phyloP scores from a whole-genome alignment of 768 basidiomycete genomes.

The Baorangia bicolor region DNA sequence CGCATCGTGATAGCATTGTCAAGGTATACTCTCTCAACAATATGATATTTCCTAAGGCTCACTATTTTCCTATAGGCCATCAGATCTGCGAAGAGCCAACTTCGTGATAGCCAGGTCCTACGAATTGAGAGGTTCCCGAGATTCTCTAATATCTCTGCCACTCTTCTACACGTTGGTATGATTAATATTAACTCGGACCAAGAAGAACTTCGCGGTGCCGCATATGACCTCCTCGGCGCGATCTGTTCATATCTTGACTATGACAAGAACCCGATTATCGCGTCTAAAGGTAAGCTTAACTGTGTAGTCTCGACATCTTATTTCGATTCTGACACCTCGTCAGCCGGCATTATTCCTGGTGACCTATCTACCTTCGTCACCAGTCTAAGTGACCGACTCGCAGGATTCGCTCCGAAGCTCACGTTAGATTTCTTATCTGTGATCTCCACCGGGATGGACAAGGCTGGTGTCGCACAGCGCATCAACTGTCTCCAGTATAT shows the following conservation, averaged over 20 bases:
- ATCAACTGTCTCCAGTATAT: constrained; percentile 79
- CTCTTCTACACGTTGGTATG: constrained; percentile 83
- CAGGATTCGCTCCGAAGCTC: constrained; percentile 73
- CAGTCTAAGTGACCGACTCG: constrained; percentile 68
- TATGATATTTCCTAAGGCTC: not conserved
- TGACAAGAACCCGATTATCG: constrained; percentile 68
- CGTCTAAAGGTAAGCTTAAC: constrained; percentile 56
- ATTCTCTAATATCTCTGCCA: constrained; percentile 82
- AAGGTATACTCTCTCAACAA: constrained; percentile 46
- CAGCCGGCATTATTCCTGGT: constrained; percentile 71
- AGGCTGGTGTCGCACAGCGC: constrained; percentile 47
- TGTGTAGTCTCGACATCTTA: not conserved
- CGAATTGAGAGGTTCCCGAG: constrained; percentile 67
- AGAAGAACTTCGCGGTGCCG: constrained; percentile 74
- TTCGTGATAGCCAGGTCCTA: constrained; percentile 53
- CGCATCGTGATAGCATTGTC: constrained; percentile 65
- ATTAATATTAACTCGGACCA: constrained; percentile 73
- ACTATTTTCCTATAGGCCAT: constrained; percentile 49
- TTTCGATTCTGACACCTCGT: constrained; percentile 4
- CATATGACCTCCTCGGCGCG: constrained; percentile 76
- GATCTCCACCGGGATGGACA: constrained; percentile 65
- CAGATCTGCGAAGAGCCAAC: constrained; percentile 68
- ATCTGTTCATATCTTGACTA: constrained; percentile 77
- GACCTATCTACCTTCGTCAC: constrained; percentile 61
- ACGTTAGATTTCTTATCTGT: constrained; percentile 90